Conservation (phyloP, 352 stramenopile genomes). For the Pythium sp. region DNA sequence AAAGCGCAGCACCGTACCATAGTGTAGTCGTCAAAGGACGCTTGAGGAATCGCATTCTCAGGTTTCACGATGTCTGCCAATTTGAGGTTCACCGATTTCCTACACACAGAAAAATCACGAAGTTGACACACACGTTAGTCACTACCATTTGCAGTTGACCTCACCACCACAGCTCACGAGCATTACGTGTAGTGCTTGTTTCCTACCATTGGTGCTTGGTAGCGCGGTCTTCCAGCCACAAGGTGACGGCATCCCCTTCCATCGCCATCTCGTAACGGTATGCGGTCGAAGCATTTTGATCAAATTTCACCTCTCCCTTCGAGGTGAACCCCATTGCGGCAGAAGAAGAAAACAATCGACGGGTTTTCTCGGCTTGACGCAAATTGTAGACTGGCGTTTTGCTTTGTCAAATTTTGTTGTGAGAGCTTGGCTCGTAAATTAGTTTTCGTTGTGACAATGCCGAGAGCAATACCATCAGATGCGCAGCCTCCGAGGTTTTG, state of each 20-base stretch:
- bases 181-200: neutral
- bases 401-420: neutral
- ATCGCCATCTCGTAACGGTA: no score
- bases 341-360: no score
- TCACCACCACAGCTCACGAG: no score
- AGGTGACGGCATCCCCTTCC: no score
- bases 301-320: no score
- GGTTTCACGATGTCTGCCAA: neutral
- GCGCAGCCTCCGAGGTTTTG: no score
- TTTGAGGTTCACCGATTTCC: neutral
- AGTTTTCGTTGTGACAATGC: no score
- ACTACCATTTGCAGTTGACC: no score
- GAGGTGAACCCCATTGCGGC: no score
- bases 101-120: neutral
- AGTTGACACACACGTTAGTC: neutral
- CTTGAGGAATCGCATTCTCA: neutral
- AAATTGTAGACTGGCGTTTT: neutral
- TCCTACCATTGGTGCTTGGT: neutral
- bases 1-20: neutral
- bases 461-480: no score
- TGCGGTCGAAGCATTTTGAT: no score
- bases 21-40: conserved; percentile 1
- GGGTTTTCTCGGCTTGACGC: neutral
- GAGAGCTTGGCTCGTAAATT: no score
- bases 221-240: neutral